Evolutionary conservation across 108 stramenopile genomes (phyloP).

Genomic region (Cyclostephanos invisitatus): DNA sequence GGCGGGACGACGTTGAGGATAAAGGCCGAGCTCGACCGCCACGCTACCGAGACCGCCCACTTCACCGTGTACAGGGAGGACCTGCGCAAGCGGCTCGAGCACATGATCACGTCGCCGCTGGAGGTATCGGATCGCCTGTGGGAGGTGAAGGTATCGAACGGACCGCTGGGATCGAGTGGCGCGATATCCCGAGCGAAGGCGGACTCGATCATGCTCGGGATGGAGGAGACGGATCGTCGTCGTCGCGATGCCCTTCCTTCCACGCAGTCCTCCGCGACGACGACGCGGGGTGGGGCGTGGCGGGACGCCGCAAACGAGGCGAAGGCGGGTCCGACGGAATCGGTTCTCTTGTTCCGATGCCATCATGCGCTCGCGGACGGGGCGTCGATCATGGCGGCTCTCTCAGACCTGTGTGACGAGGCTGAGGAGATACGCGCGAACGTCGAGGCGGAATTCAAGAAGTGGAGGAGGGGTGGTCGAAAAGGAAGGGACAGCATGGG

Average conservation of each 20-base stretch:
- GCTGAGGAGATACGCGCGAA: constrained; percentile 62
- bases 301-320: constrained; percentile 18
- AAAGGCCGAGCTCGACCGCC: constrained; percentile 51
- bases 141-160: constrained; percentile 57
- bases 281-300: constrained; percentile 17
- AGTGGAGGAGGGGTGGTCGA: constrained; percentile 35
- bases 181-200: constrained; percentile 46
- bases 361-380: constrained; percentile 88
- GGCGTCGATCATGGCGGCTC: constrained; percentile 67
- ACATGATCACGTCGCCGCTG: constrained; percentile 58
- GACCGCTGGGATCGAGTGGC: constrained; percentile 62
- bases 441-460: constrained; percentile 48
- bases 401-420: constrained; percentile 79
- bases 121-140: constrained; percentile 59
- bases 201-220: constrained; percentile 9
- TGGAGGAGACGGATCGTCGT: constrained; percentile 22
- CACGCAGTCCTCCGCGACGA: background rate
- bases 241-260: background rate
- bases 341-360: constrained; percentile 74
- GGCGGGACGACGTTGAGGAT: constrained; percentile 15
- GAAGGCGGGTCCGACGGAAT: constrained; percentile 53
- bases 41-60: constrained; percentile 60
- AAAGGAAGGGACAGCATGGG: constrained; percentile 28
- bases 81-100: constrained; percentile 60
- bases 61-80: constrained; percentile 64